phyloP scores from a whole-genome alignment of 805 yeast genomes.

The Wickerhamiella australiensis region DNA sequence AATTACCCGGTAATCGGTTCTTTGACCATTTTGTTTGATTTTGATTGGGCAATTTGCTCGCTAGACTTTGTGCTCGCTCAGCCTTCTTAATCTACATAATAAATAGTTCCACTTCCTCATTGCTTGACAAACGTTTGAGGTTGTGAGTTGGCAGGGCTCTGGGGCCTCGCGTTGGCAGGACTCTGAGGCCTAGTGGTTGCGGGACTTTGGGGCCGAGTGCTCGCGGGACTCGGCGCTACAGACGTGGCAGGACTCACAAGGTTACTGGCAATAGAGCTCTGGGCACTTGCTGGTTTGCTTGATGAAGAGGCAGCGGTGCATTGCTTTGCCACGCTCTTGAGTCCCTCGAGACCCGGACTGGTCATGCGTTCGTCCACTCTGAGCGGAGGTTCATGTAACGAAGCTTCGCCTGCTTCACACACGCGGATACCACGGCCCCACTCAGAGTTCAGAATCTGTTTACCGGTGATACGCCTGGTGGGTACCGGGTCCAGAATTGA shows the following conservation, averaged over 20 bases:
- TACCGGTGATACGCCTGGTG: slow-evolving; percentile 70
- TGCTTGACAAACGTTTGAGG: background rate
- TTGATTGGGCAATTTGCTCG: background rate
- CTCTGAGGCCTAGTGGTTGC: background rate
- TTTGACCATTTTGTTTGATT: too few relatives aligned
- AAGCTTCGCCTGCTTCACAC: slow-evolving; percentile 51
- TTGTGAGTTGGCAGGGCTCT: background rate
- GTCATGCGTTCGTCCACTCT: background rate
- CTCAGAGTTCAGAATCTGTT: slow-evolving; percentile 79
- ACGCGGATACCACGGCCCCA: slow-evolving; percentile 87
- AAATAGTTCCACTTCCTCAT: background rate
- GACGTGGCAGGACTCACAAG: background rate
- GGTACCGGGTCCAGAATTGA: slow-evolving; percentile 90
- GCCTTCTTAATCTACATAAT: slow-evolving; percentile 3
- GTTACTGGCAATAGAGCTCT: slow-evolving; percentile 8
- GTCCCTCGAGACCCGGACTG: background rate
- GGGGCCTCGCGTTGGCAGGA: background rate
- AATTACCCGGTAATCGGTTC: too few relatives aligned
- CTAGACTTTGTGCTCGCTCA: background rate
- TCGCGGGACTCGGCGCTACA: background rate
- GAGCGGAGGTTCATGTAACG: slow-evolving; percentile 7
- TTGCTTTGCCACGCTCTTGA: slow-evolving; percentile 10
- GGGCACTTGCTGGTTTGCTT: slow-evolving; percentile 28
- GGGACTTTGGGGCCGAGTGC: background rate
- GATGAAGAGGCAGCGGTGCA: slow-evolving; percentile 46